These are phyloP conservation scores for Elsinoe batatas DNA, from an alignment of 2,329 filamentous ascomycete species.

Conservation along the genomic window DNA sequence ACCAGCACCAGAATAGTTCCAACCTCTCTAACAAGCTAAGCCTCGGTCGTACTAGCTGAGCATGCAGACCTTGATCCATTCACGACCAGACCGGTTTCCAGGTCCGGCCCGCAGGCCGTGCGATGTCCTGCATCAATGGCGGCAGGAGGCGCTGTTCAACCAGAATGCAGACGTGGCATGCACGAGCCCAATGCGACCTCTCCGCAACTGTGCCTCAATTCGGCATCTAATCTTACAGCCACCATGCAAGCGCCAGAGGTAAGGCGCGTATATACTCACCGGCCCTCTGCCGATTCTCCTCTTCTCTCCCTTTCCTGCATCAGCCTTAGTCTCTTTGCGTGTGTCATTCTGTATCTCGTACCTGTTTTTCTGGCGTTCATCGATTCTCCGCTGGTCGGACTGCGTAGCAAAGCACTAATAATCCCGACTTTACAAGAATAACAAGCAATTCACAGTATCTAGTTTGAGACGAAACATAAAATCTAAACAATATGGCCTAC, in stretches of 20 bases:
- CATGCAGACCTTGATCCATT: neutral
- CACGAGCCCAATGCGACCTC: neutral
- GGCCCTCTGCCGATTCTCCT: neutral
- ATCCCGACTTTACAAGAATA: constrained; percentile 1
- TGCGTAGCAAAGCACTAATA: constrained; percentile 9
- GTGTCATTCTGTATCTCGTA: constrained; percentile 8
- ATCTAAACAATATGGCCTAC: neutral
- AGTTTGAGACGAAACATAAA: neutral
- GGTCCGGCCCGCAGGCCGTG: constrained; percentile 3
- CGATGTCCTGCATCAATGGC: constrained; percentile 8
- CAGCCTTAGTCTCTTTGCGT: constrained; percentile 1
- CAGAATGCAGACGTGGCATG: neutral
- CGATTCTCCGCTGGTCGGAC: constrained; percentile 9
- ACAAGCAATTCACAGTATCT: neutral
- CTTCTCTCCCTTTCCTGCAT: neutral
- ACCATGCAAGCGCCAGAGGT: constrained; percentile 12
- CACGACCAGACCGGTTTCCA: neutral
- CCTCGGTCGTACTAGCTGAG: neutral
- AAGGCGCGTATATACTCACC: constrained; percentile 6
- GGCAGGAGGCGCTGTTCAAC: neutral
- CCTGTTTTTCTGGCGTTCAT: neutral
- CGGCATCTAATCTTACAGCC: constrained; percentile 5
- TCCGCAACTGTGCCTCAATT: neutral
- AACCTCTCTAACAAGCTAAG: neutral
- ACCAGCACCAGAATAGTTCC: neutral